Evolutionary conservation across 2,329 filamentous ascomycete genomes (phyloP).

Genomic region (Botryotinia calthae): DNA sequence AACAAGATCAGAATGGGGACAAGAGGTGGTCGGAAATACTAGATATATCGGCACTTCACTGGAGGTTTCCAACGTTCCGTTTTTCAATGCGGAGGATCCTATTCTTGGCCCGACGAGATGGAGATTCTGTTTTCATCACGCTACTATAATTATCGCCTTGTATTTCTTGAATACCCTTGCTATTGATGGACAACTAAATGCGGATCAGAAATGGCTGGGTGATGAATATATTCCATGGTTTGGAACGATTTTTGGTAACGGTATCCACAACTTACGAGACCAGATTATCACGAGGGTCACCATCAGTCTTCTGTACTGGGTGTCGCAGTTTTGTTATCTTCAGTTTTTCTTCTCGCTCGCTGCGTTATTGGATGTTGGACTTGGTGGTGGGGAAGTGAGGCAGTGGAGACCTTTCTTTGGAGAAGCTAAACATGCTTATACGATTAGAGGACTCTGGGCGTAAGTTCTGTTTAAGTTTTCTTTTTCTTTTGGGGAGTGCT

Average conservation of each 20-base stretch:
- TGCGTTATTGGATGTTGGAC: background rate
- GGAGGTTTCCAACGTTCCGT: background rate
- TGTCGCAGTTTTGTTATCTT: background rate
- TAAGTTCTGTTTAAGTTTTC: background rate
- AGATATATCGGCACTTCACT: background rate
- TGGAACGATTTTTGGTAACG: background rate
- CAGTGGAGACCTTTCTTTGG: background rate
- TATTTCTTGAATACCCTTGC: background rate
- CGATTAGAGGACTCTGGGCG: slow-evolving; percentile 1
- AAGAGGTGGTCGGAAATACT: background rate
- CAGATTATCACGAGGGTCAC: background rate
- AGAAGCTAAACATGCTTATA: background rate
- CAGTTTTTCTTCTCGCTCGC: background rate
- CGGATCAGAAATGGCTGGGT: background rate
- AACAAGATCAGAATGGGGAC: background rate
- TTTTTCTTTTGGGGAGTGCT: rapidly evolving
- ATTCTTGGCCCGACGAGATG: background rate
- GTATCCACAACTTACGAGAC: background rate
- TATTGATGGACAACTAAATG: background rate
- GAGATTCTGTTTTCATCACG: background rate
- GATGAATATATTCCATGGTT: background rate
- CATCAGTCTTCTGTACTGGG: background rate
- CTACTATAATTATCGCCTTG: background rate
- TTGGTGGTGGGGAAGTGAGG: background rate
- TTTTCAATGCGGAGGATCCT: background rate